Conservation (phyloP, 306 rosid genomes). For the Prinsepia uniflora region DNA sequence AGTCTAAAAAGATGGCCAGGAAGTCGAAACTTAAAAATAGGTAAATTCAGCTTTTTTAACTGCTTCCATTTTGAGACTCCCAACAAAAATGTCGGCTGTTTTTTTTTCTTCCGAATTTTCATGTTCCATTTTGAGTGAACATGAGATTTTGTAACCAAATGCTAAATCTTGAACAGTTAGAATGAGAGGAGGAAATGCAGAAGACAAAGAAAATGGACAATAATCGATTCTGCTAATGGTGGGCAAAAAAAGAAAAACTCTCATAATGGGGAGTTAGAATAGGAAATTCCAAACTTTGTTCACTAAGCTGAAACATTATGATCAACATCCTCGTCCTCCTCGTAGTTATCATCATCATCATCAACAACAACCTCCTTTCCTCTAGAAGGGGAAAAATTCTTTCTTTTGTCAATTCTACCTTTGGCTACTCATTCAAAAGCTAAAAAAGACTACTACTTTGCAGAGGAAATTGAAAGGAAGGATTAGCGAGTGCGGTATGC, state of each 20-base stretch:
- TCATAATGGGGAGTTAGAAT: not conserved
- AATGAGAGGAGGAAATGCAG: not conserved
- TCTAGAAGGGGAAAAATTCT: constrained; percentile 30
- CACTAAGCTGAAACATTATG: constrained; percentile 22
- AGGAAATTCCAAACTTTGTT: constrained; percentile 14
- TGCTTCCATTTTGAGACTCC: too few species aligned
- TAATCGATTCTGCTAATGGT: not conserved
- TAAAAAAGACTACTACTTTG: constrained; percentile 20
- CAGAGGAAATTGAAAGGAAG: constrained; percentile 7
- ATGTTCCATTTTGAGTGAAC: too few species aligned
- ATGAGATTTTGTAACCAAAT: not conserved
- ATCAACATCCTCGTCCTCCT: constrained; percentile 23
- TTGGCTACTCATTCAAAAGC: constrained; percentile 5
- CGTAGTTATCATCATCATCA: constrained; percentile 16
- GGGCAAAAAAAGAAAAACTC: too few species aligned
- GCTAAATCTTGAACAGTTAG: too few species aligned
- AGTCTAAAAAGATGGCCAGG: too few species aligned
- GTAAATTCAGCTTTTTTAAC: too few species aligned
- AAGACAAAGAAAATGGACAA: not conserved
- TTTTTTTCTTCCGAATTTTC: too few species aligned
- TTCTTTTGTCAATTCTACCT: constrained; percentile 24
- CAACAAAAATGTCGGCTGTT: too few species aligned
- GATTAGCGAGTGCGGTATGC: not conserved
- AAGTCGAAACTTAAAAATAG: too few species aligned
- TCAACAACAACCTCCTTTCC: constrained; percentile 22